phyloP scores from a whole-genome alignment of 495 filamentous ascomycete genomes.

The Aspergillus bertholletiae region DNA sequence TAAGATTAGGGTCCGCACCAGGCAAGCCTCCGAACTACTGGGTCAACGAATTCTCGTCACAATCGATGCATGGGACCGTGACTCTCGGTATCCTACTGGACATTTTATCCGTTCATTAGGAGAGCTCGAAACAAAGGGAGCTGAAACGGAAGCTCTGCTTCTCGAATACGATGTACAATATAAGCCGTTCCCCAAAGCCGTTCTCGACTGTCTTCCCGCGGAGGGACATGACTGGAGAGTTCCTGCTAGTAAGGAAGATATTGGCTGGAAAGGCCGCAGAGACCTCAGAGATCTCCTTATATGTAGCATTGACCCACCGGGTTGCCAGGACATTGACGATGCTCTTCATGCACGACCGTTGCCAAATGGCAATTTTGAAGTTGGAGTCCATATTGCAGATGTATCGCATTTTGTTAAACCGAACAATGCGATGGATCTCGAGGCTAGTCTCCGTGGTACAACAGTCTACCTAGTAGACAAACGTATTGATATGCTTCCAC shows the following conservation, averaged over 20 bases:
- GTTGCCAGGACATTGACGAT: conserved; percentile 98
- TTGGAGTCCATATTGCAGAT: conserved; percentile 98
- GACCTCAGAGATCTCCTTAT: conserved; percentile 84
- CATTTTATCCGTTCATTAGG: conserved; percentile 93
- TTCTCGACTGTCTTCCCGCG: conserved; percentile 84
- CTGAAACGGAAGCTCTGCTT: conserved; percentile 91
- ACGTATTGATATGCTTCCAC: conserved; percentile 98
- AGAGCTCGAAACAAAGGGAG: conserved; percentile 89
- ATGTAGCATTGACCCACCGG: conserved; percentile 95
- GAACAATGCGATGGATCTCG: conserved; percentile 92
- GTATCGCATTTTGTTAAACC: conserved; percentile 98
- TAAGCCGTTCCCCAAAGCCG: conserved; percentile 91
- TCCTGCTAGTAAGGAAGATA: conserved; percentile 67
- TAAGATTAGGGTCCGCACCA: conserved; percentile 88
- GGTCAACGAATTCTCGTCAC: conserved; percentile 93
- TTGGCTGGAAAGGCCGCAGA: conserved; percentile 77
- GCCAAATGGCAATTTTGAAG: conserved; percentile 92
- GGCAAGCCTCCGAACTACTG: conserved; percentile 81
- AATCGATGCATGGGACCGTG: conserved; percentile 91
- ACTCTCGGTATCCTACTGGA: conserved; percentile 86
- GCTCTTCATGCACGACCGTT: conserved; percentile 82
- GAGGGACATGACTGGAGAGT: conserved; percentile 96
- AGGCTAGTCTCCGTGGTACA: conserved; percentile 89
- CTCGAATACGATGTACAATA: conserved; percentile 98
- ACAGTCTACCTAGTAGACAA: conserved; percentile 98